Conservation (phyloP, 2,329 filamentous ascomycete genomes). For the Lasiodiplodia citricola region DNA sequence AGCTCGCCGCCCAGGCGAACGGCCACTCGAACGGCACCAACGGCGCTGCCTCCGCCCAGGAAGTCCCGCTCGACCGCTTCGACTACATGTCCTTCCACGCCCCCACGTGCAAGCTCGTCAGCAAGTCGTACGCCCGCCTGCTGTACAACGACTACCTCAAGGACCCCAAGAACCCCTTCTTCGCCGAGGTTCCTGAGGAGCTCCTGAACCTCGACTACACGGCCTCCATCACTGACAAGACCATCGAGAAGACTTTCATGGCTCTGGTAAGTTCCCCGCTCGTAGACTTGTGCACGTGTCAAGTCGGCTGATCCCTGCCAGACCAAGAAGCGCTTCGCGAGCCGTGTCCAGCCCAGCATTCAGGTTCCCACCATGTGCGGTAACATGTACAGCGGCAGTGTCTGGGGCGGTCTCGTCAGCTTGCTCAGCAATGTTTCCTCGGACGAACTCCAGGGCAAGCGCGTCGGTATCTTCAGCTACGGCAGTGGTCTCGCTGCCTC, state of each 20-base stretch:
- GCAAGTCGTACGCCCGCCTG: conserved; percentile 59
- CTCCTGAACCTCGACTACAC: conserved; percentile 53
- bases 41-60: conserved; percentile 38
- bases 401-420: conserved; percentile 57
- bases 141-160: conserved; percentile 59
- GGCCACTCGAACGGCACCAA: conserved; percentile 46
- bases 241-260: conserved; percentile 60
- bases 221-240: conserved; percentile 57
- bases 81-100: conserved; percentile 62
- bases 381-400: conserved; percentile 62
- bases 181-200: conserved; percentile 57
- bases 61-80: conserved; percentile 58
- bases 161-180: conserved; percentile 54
- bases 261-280: conserved; percentile 37
- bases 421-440: conserved; percentile 54
- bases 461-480: conserved; percentile 59
- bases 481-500: conserved; percentile 58
- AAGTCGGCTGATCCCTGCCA: background rate
- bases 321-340: conserved; percentile 57
- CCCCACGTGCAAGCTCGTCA: conserved; percentile 61
- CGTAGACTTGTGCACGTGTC: background rate
- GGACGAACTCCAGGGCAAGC: conserved; percentile 55
- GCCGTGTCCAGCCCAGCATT: conserved; percentile 56
- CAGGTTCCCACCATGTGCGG: conserved; percentile 59
- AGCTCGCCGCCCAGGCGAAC: conserved; percentile 50